Conservation (phyloP, 345 rosid species). For the Eucalyptus sp. region DNA sequence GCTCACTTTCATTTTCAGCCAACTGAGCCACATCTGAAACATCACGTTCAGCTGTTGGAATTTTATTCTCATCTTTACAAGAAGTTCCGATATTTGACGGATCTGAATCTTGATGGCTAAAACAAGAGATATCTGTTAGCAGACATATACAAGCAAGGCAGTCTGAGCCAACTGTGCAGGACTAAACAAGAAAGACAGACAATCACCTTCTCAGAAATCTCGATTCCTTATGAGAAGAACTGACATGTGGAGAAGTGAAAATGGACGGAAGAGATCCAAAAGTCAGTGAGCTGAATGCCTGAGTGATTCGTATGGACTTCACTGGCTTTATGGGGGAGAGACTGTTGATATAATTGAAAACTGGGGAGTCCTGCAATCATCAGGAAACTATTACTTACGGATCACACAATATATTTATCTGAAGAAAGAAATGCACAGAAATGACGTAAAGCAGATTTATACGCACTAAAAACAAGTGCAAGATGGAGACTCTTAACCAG, state of each 20-base stretch:
- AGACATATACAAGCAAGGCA: not conserved
- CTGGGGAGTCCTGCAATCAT: slow-evolving; percentile 76
- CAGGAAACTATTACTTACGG: not conserved
- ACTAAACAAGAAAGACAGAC: not conserved
- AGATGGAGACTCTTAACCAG: not conserved
- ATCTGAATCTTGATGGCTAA: slow-evolving; percentile 39
- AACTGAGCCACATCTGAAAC: slow-evolving; percentile 9
- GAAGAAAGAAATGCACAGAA: not conserved
- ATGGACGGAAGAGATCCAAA: slow-evolving; percentile 71
- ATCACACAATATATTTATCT: not conserved
- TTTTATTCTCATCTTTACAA: slow-evolving; percentile 16
- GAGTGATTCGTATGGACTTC: slow-evolving; percentile 47
- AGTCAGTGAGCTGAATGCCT: slow-evolving; percentile 58
- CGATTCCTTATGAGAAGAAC: slow-evolving; percentile 55
- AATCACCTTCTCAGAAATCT: slow-evolving; percentile 70
- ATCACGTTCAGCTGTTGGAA: slow-evolving; percentile 3
- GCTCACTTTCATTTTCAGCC: slow-evolving; percentile 5
- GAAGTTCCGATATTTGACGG: slow-evolving; percentile 20
- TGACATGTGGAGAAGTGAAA: slow-evolving; percentile 87
- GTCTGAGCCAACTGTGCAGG: not conserved
- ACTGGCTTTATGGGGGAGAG: slow-evolving; percentile 92
- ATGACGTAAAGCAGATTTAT: not conserved
- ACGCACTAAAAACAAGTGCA: not conserved
- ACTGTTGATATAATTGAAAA: slow-evolving; percentile 73
- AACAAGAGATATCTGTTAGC: not conserved